Evolutionary conservation across 2,329 filamentous ascomycete genomes (phyloP), one percentile per base, ranked within the genome.

Genomic region (Nigrograna mackinnonii): DNA sequence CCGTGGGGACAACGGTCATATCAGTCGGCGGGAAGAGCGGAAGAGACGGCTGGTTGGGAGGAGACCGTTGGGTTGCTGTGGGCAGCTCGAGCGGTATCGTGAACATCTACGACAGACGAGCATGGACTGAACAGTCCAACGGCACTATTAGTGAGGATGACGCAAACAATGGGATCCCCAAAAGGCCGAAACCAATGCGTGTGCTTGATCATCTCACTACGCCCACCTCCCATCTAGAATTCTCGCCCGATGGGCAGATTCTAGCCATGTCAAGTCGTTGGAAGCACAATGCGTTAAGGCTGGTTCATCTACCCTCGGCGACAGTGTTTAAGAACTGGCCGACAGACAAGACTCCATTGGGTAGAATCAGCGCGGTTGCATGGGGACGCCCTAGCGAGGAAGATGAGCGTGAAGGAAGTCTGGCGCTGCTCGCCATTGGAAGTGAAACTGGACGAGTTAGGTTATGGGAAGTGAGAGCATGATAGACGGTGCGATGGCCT

Each of bases 261-360:
- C 73, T 99, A 54, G 89, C 85, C 0, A 91, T 97, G 75, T 88
- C 84, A 30, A 95, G 89, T 69, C 82, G 82, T 49, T 87, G 87
- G 79, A 95, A 96, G 78, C 86, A 86, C 64, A 91, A 96, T 70
- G 89, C 91, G 0, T 72, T 99, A 66, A 80, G 87, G 60, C 73
- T 99, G 52, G 90, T 92, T 22, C 94, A 99, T 69, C 73, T 99
- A 54, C 91, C 92, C 0, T 91, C 83, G 55, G 96, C 91, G 68
- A 96, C 91, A 2, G 89, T 97, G 16, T 99, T 94, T 77, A 84
- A 86, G 60, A 99, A 99, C 70, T 99, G 94, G 94, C 94, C 94
- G 18, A 99, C 92, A 40, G 82, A 84, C 50, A 85, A 87, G 66
- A 99, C 94, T 43, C 91, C 91, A 1, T 71, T 99, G 47, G 94